Base-by-base conservation (phyloP, 208 protist species). In the Leptomonas pyrrhocoris region DNA sequence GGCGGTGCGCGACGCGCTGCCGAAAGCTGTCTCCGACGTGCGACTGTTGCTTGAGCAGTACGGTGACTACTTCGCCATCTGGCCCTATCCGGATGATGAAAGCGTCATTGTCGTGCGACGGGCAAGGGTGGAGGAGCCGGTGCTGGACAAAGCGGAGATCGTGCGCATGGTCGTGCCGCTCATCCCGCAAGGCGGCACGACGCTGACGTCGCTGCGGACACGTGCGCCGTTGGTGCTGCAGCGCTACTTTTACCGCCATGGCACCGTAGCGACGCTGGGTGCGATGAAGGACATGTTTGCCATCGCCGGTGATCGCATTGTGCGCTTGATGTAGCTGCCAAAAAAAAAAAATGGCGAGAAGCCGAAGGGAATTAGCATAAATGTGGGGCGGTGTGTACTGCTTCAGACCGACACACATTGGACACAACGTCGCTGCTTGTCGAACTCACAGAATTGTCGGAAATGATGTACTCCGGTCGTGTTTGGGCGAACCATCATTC, bases 221-320 rank as follows among this genome's bases (percentile, higher is more conserved):
- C 88, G 89, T 7, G 85, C 85, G 15, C 89, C 92, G n/a, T 68
- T 94, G 51, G 76, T 64, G 28, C 57, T 96, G 60, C 92, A 96
- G 73, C 80, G 88, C 12, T 86, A 92, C 57, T 89, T 96, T 36
- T 86, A 92, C 65, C 76, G 72, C 6, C 74, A 94, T 48, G 92
- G 92, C n/a, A 61, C 91, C 23, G 76, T 80, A 28, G 62, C 73
- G 21, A 89, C 84, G 11, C 68, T 96, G 28, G 59, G 73, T n/a
- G 80, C 82, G 23, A 70, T 94, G 75, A 73, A 77, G 19, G 72
- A 89, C 13, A 77, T 88, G 60, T 85, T 96, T 55, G 62, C 80
- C 28, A 74, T 96, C 54, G 54, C 84, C 30, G 84, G 77, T 18
- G 83, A 90, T n/a, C 85, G 79, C 43, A 82, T 95, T 34, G 84